These are phyloP conservation scores for Eurotiales sp. DNA, from an alignment of 2,329 filamentous ascomycete genomes.

Conservation along the genomic window DNA sequence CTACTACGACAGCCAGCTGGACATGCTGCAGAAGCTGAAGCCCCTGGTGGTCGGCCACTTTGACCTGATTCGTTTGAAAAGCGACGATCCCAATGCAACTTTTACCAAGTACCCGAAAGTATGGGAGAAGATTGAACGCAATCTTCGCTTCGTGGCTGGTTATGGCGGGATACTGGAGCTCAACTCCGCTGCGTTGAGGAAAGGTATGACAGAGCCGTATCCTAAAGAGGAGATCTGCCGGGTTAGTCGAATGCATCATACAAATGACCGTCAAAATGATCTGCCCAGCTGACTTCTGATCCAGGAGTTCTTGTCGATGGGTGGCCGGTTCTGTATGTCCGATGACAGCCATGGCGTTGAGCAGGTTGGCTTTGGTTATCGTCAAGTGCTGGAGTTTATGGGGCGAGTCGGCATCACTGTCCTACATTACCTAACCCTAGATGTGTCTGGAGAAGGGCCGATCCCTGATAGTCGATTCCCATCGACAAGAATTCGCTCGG, in stretches of 20 bases:
- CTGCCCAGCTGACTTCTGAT: slow-evolving; percentile 19
- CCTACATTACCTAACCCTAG: slow-evolving; percentile 35
- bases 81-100: slow-evolving; percentile 62
- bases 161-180: slow-evolving; percentile 86
- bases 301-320: slow-evolving; percentile 67
- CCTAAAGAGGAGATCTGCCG: slow-evolving; percentile 74
- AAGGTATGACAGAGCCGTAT: slow-evolving; percentile 89
- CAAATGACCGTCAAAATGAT: slow-evolving; percentile 22
- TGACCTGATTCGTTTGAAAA: slow-evolving; percentile 81
- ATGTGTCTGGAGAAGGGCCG: slow-evolving; percentile 16
- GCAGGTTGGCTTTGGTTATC: slow-evolving; percentile 85
- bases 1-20: slow-evolving; percentile 84
- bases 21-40: slow-evolving; percentile 69
- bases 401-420: slow-evolving; percentile 43
- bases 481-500: slow-evolving; percentile 27
- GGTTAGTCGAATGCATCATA: neutral
- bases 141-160: slow-evolving; percentile 64
- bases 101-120: slow-evolving; percentile 59
- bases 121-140: slow-evolving; percentile 71
- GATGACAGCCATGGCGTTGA: slow-evolving; percentile 90
- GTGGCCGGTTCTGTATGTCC: slow-evolving; percentile 82
- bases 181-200: slow-evolving; percentile 81
- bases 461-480: slow-evolving; percentile 35
- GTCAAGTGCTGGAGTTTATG: slow-evolving; percentile 66
- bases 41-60: slow-evolving; percentile 90